Evolutionary conservation across 257 asterid genomes (phyloP).

Genomic region (Linaria vulgaris): DNA sequence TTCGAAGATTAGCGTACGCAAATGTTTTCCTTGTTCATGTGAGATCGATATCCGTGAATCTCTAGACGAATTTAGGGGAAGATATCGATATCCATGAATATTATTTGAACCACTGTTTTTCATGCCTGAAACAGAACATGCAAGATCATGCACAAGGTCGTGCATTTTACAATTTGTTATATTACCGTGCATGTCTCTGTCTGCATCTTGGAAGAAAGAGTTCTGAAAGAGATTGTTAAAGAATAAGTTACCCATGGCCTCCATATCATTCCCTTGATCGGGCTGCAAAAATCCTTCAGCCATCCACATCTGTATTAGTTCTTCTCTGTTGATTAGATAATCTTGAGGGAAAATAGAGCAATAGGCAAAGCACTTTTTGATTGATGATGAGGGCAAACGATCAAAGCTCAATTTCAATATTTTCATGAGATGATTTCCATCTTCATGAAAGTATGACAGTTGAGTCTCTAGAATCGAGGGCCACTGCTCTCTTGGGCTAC

Average conservation of each 20-base stretch:
- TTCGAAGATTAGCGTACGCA: constrained; percentile 19
- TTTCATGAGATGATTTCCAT: not conserved
- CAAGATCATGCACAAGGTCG: constrained; percentile 39
- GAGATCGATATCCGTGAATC: too few relatives aligned
- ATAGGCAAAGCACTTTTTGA: constrained; percentile 41
- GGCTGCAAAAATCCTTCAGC: constrained; percentile 20
- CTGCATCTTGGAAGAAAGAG: too few relatives aligned
- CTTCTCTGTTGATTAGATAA: not conserved
- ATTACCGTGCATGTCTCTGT: not conserved
- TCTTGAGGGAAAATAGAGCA: constrained; percentile 31
- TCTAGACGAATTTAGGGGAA: not conserved
- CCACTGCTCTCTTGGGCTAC: constrained; percentile 25
- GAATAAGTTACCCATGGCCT: not conserved
- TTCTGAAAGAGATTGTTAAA: constrained; percentile 18
- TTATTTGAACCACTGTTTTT: not conserved
- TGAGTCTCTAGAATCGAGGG: not conserved
- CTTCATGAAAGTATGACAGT: not conserved
- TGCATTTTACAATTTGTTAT: constrained; percentile 31
- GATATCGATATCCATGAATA: not conserved
- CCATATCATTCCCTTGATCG: not conserved
- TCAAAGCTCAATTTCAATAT: constrained; percentile 37
- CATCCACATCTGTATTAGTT: constrained; percentile 28
- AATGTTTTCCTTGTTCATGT: constrained; percentile 9
- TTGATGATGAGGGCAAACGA: constrained; percentile 24
- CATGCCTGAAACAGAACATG: not conserved